Percentiles rank a stretch among this genome's conserved stretches.
phyloP scores from a whole-genome alignment of 768 basidiomycete genomes.

The Russula emetica region DNA sequence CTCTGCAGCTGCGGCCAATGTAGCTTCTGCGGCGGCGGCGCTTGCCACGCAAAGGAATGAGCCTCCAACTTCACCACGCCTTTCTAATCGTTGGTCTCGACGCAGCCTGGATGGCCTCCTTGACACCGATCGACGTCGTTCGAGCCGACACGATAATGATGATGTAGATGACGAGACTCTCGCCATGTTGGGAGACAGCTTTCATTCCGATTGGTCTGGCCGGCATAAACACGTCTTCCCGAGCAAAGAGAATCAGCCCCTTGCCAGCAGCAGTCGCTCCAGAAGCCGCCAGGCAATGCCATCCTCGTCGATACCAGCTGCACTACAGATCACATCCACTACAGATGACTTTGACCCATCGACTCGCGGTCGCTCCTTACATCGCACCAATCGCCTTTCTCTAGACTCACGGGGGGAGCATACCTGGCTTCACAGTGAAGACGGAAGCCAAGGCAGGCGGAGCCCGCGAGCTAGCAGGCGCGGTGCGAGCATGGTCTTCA shows the following conservation, averaged over 20 bases:
- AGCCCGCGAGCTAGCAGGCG: constrained; percentile 63
- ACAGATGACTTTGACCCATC: constrained; percentile 14
- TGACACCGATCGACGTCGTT: constrained; percentile 29
- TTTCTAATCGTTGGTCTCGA: constrained; percentile 35
- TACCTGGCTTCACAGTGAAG: constrained; percentile 14
- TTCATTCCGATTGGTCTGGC: constrained; percentile 61
- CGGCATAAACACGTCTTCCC: constrained; percentile 58
- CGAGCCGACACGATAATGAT: constrained; percentile 40
- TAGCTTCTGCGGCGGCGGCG: constrained; percentile 61
- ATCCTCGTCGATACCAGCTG: constrained; percentile 33
- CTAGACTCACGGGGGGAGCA: constrained; percentile 11
- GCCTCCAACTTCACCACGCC: constrained; percentile 12
- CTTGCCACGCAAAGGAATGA: constrained; percentile 62
- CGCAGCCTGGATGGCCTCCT: constrained; percentile 31
- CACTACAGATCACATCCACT: constrained; percentile 30
- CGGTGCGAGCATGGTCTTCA: constrained; percentile 75
- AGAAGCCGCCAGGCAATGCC: constrained; percentile 30
- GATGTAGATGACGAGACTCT: constrained; percentile 49
- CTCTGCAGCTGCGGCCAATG: constrained; percentile 64
- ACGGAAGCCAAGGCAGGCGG: constrained; percentile 29
- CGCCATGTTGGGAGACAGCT: constrained; percentile 63
- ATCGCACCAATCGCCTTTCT: constrained; percentile 37
- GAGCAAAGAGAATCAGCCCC: constrained; percentile 52
- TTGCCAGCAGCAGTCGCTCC: constrained; percentile 35
- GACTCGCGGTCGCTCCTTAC: constrained; percentile 44